Base-by-base conservation (phyloP, 1,284 basidiomycete species). In the Malassezia obtusa region DNA sequence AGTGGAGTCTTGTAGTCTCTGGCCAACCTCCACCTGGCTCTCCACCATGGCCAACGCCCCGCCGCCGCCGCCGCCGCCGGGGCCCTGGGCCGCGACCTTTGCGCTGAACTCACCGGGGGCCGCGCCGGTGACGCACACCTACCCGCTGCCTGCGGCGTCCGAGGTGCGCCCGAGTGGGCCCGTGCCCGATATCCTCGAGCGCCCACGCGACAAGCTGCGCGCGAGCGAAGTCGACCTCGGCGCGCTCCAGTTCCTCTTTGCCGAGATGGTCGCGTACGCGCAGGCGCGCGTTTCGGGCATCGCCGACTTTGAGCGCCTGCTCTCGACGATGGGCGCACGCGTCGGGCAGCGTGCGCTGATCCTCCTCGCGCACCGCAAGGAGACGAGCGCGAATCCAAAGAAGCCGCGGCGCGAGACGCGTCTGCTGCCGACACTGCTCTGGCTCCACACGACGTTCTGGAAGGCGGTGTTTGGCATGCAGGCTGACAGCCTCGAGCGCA, bases 241-340 rank as follows among this genome's bases (percentile, higher is more conserved):
- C 12, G 52, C 67, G 1, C 58, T 73, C 12, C 37, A 50, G 12
- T 73, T 68, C 35, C 48, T 73, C 2, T 71, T 63, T 35, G 46
- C 60, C 11, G 69, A 73, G 56, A 71, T 67, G 25, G 64, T 73
- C 1, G 36, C 57, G 12, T 98, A 98, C 75, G 91, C 88, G 1
- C 92, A 98, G 77, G 89, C 86, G 67, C 81, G 89, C 48, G 92
- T 96, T 49, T 84, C 82, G 62, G 92, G 91, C 9, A 91, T 98
- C 57, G 84, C 87, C 66, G 92, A 98, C 71, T 80, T 99, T 52
- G 94, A 99, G 45, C 60, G 58, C 8, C 25, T 62, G 14, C 56
- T 73, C 3, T 44, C 43, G 0, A 26, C 65, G n/a, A 54, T 72
- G 28, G 71, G 71, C 14, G 64, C 67, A 30, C 54, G 52, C 2